Percentiles rank a stretch among this genome's conserved stretches.
Evolutionary conservation across 1,284 basidiomycete species (phyloP).

Genomic region (Phlebopus sp.): DNA sequence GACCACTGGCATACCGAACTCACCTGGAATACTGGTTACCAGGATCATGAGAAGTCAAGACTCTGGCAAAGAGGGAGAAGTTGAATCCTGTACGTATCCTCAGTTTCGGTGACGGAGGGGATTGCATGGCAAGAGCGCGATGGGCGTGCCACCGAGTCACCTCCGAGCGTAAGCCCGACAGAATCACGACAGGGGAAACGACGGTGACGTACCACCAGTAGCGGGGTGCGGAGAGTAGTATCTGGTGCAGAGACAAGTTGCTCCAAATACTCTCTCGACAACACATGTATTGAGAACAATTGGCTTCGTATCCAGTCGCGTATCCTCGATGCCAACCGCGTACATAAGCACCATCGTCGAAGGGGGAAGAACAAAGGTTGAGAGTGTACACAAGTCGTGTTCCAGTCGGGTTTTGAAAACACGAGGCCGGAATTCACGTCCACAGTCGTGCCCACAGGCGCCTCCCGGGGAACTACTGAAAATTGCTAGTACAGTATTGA

Average conservation of each 20-base stretch:
- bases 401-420: too few species aligned
- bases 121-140: conserved; percentile 62
- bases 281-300: conserved; percentile 65
- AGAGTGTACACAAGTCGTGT: too few species aligned
- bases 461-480: too few species aligned
- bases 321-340: conserved; percentile 44
- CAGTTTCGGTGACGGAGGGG: conserved; percentile 61
- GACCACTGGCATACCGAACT: conserved; percentile 43
- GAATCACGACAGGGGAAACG: not conserved
- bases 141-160: conserved; percentile 61
- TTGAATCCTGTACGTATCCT: conserved; percentile 58
- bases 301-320: conserved; percentile 69
- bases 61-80: conserved; percentile 72
- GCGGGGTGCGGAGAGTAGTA: conserved; percentile 58
- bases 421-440: too few species aligned
- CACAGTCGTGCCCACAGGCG: too few species aligned
- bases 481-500: too few species aligned
- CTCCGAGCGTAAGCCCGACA: not conserved
- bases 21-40: conserved; percentile 65
- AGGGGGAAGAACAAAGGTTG: too few species aligned
- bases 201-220: conserved; percentile 54
- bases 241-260: conserved; percentile 43
- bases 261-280: conserved; percentile 62
- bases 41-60: conserved; percentile 70
- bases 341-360: not conserved